phyloP scores from a whole-genome alignment of 1,139 yeast genomes.

The Meyerozyma elateridarum region DNA sequence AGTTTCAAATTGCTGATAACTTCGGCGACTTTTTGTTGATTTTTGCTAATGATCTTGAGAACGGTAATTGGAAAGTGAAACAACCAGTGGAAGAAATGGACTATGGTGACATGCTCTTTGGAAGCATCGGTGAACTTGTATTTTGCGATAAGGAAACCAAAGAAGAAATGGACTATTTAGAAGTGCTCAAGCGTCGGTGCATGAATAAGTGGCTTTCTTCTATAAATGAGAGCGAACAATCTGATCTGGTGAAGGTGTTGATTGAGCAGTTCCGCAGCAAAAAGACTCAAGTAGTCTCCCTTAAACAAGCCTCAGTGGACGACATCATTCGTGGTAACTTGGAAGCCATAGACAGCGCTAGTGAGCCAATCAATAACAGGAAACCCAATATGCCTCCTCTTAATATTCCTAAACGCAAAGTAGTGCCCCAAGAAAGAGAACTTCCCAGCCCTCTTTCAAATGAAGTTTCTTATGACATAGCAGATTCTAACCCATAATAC shows the following conservation, averaged over 20 bases:
- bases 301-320: slow-evolving; percentile 21
- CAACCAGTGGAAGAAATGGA: slow-evolving; percentile 40
- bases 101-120: slow-evolving; percentile 51
- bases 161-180: slow-evolving; percentile 57
- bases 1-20: slow-evolving; percentile 69
- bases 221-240: slow-evolving; percentile 17
- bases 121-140: slow-evolving; percentile 67
- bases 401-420: too few relatives aligned
- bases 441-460: slow-evolving; percentile 10
- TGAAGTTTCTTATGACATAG: slow-evolving; percentile 7
- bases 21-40: slow-evolving; percentile 81
- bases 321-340: slow-evolving; percentile 26
- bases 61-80: slow-evolving; percentile 66
- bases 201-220: slow-evolving; percentile 30
- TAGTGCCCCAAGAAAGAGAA: too few relatives aligned
- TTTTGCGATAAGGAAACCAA: slow-evolving; percentile 48
- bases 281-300: slow-evolving; percentile 11
- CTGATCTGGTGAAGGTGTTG: slow-evolving; percentile 17
- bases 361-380: slow-evolving; percentile 9
- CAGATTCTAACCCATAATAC: background rate
- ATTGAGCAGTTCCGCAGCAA: slow-evolving; percentile 21
- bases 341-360: slow-evolving; percentile 13
- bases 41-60: slow-evolving; percentile 81
- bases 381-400: background rate
- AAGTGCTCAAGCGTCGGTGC: slow-evolving; percentile 45